Percentiles rank a stretch among this genome's conserved stretches.
phyloP scores from a whole-genome alignment of 352 stramenopile genomes.

The Phytophthora multivora region DNA sequence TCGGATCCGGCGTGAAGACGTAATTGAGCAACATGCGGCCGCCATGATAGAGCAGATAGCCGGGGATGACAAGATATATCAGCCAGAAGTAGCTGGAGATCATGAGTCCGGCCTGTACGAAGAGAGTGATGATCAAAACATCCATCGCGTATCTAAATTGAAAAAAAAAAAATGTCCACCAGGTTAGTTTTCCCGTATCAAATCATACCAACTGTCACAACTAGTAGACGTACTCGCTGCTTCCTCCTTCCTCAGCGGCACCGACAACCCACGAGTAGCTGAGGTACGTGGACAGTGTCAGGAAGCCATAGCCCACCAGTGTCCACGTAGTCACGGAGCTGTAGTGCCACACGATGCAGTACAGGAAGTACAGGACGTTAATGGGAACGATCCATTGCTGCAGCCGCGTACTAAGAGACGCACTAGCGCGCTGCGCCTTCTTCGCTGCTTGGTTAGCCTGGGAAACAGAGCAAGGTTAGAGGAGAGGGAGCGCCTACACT shows the following conservation, averaged over 20 bases:
- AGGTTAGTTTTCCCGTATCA: constrained; percentile 17
- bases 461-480: neutral
- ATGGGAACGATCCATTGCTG: constrained; percentile 84
- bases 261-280: constrained; percentile 85
- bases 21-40: constrained; percentile 82
- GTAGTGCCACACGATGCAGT: constrained; percentile 79
- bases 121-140: constrained; percentile 81
- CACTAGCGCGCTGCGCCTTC: constrained; percentile 76
- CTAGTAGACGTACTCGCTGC: constrained; percentile 62
- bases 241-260: constrained; percentile 75
- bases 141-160: constrained; percentile 81
- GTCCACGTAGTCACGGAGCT: constrained; percentile 73
- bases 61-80: constrained; percentile 80
- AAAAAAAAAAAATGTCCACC: constrained; percentile 9
- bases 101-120: constrained; percentile 75
- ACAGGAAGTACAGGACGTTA: constrained; percentile 82
- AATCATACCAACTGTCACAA: constrained; percentile 17
- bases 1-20: constrained; percentile 71
- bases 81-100: constrained; percentile 91
- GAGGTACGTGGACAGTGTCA: constrained; percentile 70
- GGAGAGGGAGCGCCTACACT: neutral
- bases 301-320: constrained; percentile 66
- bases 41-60: constrained; percentile 82
- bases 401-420: constrained; percentile 70
- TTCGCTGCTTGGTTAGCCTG: constrained; percentile 88